Conservation (phyloP, 352 stramenopile genomes). For the Phytopythium sindhum region DNA sequence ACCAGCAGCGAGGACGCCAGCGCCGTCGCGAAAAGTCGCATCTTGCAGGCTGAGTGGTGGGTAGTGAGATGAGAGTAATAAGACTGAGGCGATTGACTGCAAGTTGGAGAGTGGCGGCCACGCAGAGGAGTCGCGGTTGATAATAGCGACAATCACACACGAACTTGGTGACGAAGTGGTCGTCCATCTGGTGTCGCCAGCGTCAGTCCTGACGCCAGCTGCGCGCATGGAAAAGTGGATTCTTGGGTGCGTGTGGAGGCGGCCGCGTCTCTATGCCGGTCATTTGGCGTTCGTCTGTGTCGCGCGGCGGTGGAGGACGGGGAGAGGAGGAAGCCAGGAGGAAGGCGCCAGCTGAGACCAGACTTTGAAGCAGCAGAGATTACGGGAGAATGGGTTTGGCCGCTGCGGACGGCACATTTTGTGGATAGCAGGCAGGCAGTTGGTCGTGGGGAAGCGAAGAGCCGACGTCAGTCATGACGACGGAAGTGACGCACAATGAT, state of each 20-base stretch:
- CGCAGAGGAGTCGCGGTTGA: not conserved
- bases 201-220: not conserved
- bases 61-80: not conserved
- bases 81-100: not conserved
- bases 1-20: not conserved
- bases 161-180: too few relatives aligned
- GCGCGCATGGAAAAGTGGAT: not conserved
- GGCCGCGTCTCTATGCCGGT: not conserved
- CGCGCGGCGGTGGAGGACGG: not conserved
- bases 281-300: not conserved
- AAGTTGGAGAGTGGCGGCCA: slow-evolving; percentile 9
- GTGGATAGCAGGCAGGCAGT: not conserved
- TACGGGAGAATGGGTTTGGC: not conserved
- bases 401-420: not conserved
- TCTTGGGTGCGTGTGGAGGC: not conserved
- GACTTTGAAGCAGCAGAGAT: not conserved
- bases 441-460: not conserved
- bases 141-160: too few relatives aligned
- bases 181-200: too few relatives aligned
- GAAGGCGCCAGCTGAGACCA: not conserved
- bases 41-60: not conserved
- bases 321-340: not conserved
- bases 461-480: not conserved
- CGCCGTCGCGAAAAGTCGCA: not conserved
- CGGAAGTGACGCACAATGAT: not conserved